These are phyloP conservation scores for Sphaerostilbella broomeana DNA, from an alignment of 2,329 filamentous ascomycete species.

Conservation along the genomic window DNA sequence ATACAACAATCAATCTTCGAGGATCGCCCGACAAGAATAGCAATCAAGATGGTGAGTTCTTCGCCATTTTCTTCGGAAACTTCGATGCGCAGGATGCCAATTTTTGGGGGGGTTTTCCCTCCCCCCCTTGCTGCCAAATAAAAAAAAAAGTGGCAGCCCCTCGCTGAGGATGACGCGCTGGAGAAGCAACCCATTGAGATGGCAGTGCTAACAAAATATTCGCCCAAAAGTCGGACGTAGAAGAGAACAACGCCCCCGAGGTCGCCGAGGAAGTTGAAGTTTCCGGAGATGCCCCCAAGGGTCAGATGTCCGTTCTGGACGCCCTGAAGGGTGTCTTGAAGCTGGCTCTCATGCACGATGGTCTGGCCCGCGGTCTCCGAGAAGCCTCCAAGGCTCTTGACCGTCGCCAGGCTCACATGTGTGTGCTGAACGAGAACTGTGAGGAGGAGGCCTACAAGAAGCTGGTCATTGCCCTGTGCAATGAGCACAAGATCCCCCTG, in stretches of 20 bases:
- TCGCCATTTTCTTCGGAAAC: neutral
- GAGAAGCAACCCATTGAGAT: slow-evolving; percentile 5
- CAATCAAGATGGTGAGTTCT: slow-evolving; percentile 55
- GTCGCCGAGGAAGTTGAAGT: slow-evolving; percentile 90
- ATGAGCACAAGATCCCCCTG: slow-evolving; percentile 98
- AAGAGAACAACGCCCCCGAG: slow-evolving; percentile 90
- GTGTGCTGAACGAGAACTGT: slow-evolving; percentile 98
- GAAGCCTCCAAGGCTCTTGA: slow-evolving; percentile 99
- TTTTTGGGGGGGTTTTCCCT: neutral
- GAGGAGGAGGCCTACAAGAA: slow-evolving; percentile 99
- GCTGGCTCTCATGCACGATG: slow-evolving; percentile 98
- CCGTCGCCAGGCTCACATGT: slow-evolving; percentile 98
- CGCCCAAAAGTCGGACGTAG: slow-evolving; percentile 87
- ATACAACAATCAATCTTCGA: slow-evolving; percentile 51
- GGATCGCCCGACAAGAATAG: slow-evolving; percentile 57
- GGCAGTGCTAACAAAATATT: slow-evolving; percentile 18
- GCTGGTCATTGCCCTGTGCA: slow-evolving; percentile 96
- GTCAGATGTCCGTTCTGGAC: slow-evolving; percentile 96
- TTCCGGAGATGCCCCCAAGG: slow-evolving; percentile 82
- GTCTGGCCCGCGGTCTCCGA: slow-evolving; percentile 94
- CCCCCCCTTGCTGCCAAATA: neutral
- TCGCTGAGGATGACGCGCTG: slow-evolving; percentile 9
- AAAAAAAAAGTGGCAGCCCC: slow-evolving; percentile 5
- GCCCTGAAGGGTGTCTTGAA: slow-evolving; percentile 98
- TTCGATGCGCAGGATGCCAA: slow-evolving; percentile 1